Base-by-base conservation (phyloP, 2,329 filamentous ascomycete species). In the Aspergillus cejpii region DNA sequence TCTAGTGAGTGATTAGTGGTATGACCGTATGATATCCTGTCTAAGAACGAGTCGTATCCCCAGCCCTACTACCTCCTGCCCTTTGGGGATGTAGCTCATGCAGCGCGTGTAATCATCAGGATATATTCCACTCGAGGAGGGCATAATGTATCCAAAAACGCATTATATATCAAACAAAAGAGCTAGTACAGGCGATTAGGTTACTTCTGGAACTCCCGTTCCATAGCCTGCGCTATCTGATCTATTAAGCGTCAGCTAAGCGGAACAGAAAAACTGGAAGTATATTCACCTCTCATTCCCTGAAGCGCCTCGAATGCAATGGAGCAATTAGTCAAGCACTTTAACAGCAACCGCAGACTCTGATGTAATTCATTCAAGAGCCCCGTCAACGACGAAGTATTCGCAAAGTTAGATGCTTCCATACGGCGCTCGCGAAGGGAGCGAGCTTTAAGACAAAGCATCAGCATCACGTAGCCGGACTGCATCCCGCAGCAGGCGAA, bases 401-500 rank as follows among this genome's bases (percentile, higher is more conserved):
- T 15, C 11, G 31, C 23, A 23, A 24, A 27, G 4, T 21, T 33
- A 1, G 28, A 12, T 3, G 19, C 37, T 5, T 44, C 45, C 6
- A 11, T n/a, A 5, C 28, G 17, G n/a, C 43, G 14, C 3, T 29
- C 20, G 20, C 48, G 41, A 6, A 52, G 39, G 6, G 34, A 37
- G 7, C 47, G 31, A 2, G 50, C 45, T 40, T 58, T 53, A 7
- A 54, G 40, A 39, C 51, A 56, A 8, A 61, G 42, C 55, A 62
- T 64, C 17, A 63, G 31, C 45, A 64, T 47, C 5, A 56, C 54
- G 34, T 61, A 64, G 15, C 57, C 51, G 11, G 61, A 45, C 50
- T 55, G 53, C 49, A 52, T 50, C 6, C 44, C 50, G 10, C 53
- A 55, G 45, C 53, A 61, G n/a, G 58, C 57, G 29, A 62, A 56